Conservation (phyloP, 371 early-diverging fungal species). For the Nematocida sp. region DNA sequence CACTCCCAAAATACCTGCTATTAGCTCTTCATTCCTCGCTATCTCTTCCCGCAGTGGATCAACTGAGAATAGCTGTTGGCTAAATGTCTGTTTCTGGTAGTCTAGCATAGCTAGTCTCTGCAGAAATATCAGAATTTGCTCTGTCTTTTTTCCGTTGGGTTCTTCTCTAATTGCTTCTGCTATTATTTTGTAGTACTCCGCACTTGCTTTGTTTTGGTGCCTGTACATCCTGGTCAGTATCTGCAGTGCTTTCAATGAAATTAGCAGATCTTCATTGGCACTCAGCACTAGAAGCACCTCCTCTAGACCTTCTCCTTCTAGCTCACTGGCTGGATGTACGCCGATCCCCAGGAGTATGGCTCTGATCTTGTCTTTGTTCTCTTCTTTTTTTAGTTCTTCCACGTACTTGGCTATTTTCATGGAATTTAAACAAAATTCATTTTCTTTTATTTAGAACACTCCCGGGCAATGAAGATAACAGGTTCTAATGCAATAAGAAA, state of each 20-base stretch:
- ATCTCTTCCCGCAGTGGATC: slow-evolving; percentile 46
- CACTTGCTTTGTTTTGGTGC: slow-evolving; percentile 32
- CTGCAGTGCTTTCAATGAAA: slow-evolving; percentile 53
- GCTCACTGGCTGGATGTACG: not conserved
- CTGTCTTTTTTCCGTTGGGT: slow-evolving; percentile 48
- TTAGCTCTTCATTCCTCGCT: slow-evolving; percentile 33
- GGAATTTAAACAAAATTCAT: slow-evolving; percentile 48
- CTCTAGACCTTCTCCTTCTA: slow-evolving; percentile 21
- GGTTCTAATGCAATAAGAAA: slow-evolving; percentile 43
- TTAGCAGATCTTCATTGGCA: slow-evolving; percentile 39
- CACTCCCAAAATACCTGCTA: slow-evolving; percentile 32
- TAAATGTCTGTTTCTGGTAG: slow-evolving; percentile 12
- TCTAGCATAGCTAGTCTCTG: slow-evolving; percentile 39
- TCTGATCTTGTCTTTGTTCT: slow-evolving; percentile 19
- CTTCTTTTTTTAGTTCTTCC: slow-evolving; percentile 32
- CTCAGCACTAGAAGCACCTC: slow-evolving; percentile 49
- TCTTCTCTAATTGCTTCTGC: slow-evolving; percentile 45
- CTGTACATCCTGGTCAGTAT: slow-evolving; percentile 49
- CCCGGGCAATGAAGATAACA: slow-evolving; percentile 47
- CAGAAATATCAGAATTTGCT: slow-evolving; percentile 52
- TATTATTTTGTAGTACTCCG: slow-evolving; percentile 49
- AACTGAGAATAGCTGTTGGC: slow-evolving; percentile 23
- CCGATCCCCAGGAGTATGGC: slow-evolving; percentile 28
- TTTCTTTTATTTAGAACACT: slow-evolving; percentile 50
- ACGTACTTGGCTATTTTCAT: slow-evolving; percentile 26